Evolutionary conservation across 176 grass and related monocot genomes (phyloP).

Genomic region (Ampelocalamus luodianensis): DNA sequence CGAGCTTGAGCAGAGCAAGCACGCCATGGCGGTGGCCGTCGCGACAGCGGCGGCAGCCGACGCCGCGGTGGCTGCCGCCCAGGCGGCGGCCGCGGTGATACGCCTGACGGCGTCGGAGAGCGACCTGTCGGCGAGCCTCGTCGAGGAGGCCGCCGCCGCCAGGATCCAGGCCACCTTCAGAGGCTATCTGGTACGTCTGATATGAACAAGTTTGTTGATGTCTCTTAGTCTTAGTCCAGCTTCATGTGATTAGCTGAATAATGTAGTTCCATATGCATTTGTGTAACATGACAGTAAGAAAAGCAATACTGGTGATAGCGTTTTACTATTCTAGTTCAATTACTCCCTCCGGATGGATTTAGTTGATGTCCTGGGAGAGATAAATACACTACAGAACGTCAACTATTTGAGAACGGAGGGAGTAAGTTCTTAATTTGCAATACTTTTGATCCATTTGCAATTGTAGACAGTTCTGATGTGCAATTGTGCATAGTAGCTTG

Average conservation of each 20-base stretch:
- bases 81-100: constrained; percentile 51
- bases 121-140: constrained; percentile 10
- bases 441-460: neutral
- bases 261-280: neutral
- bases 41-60: constrained; percentile 47
- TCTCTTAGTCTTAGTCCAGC: neutral
- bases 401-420: too few relatives aligned
- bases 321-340: neutral
- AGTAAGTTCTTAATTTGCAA: neutral
- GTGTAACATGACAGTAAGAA: too few relatives aligned
- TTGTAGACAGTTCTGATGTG: neutral
- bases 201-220: neutral
- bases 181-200: constrained; percentile 67
- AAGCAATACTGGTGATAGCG: neutral
- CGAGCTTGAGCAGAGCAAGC: constrained; percentile 63
- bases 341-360: too few relatives aligned
- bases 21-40: constrained; percentile 52
- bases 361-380: too few relatives aligned
- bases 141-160: constrained; percentile 55
- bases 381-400: too few relatives aligned
- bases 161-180: constrained; percentile 88
- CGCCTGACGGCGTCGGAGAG: constrained; percentile 29
- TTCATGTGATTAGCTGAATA: neutral
- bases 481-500: neutral
- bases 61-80: constrained; percentile 43